These are phyloP conservation scores for Pelargonium australe DNA, from an alignment of 441 rosid species.

Conservation along the genomic window DNA sequence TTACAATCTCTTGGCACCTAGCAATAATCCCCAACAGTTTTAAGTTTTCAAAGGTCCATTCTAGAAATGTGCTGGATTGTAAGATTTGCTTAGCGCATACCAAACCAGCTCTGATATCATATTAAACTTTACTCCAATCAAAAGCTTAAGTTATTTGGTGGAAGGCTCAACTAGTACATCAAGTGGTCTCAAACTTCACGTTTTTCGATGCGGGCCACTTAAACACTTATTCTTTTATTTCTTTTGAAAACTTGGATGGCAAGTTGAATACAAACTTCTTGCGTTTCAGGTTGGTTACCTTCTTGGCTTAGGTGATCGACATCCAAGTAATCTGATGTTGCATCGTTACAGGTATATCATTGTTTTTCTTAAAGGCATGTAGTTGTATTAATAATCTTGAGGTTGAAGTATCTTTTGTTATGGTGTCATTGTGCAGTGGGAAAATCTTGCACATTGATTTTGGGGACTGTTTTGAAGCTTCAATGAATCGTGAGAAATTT, in stretches of 20 bases:
- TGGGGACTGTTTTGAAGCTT: constrained; percentile 99
- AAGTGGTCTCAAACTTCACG: no score
- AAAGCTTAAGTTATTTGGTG: no score
- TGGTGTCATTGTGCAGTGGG: constrained; percentile 46
- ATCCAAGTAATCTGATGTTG: constrained; percentile 98
- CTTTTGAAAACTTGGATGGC: background rate
- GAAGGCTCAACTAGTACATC: no score
- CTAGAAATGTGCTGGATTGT: background rate
- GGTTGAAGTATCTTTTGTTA: constrained; percentile 14
- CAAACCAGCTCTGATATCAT: no score
- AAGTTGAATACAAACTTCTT: constrained; percentile 14
- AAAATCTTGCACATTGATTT: constrained; percentile 98
- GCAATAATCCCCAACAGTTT: background rate
- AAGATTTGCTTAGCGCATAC: no score
- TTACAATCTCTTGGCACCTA: background rate
- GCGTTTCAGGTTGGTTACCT: constrained; percentile 91
- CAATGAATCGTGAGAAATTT: constrained; percentile 98
- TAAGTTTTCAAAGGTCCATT: background rate
- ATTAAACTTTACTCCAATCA: no score
- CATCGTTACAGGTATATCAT: constrained; percentile 68
- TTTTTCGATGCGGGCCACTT: background rate
- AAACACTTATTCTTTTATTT: background rate
- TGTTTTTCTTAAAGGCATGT: constrained; percentile 11
- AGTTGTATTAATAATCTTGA: background rate
- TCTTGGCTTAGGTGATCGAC: constrained; percentile 99